Base-by-base conservation (phyloP, 2,329 filamentous ascomycete genomes). In the Stagonosporopsis vannaccii region DNA sequence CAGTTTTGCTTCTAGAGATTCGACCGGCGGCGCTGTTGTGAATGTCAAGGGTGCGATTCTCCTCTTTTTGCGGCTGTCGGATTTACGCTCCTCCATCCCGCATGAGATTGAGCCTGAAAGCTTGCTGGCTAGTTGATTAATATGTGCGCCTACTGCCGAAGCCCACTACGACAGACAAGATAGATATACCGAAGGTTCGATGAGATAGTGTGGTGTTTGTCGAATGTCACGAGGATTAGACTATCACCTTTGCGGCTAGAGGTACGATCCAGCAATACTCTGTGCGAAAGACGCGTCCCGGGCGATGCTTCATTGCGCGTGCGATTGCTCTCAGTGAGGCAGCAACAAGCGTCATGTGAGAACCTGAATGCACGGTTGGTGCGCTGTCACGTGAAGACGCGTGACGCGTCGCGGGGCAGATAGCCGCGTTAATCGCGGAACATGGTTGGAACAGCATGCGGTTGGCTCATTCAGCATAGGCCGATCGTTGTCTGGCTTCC, bases 41-140 rank as follows among this genome's bases (percentile, higher is more conserved):
- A 32, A 8, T 22, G 7, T 23, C 22, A 23, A 25, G 4, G 53
- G 53, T 0, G 41, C 30, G 28, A 51, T 50, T n/a, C 36, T 46
- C 15, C 23, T 56, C 22, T 47, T 30, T 13, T 56, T 56, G 30
- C 46, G 53, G 19, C 41, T 19, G 22, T 51, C 42, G 7, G 19
- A 19, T 2, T 42, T 30, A 2, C 23, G 28, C 1, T 20, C 22
- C 2, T 28, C 26, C 6, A 25, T 26, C 12, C 13, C n/a, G 3
- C 28, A 7, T 11, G n/a, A 28, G 2, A 12, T n/a, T 12, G 25
- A 2, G 9, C 39, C 1, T 9, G 23, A 9, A 19, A 15, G 3
- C 4, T 40, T 9, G 12, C 15, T 17, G n/a, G 28, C 20, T 1
- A 40, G 6, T n/a, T 35, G 52, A 4, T 40, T n/a, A 17, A 13